These are phyloP conservation scores for Trichoderma reesei DNA, from an alignment of 495 filamentous ascomycete species.

Conservation along the genomic window DNA sequence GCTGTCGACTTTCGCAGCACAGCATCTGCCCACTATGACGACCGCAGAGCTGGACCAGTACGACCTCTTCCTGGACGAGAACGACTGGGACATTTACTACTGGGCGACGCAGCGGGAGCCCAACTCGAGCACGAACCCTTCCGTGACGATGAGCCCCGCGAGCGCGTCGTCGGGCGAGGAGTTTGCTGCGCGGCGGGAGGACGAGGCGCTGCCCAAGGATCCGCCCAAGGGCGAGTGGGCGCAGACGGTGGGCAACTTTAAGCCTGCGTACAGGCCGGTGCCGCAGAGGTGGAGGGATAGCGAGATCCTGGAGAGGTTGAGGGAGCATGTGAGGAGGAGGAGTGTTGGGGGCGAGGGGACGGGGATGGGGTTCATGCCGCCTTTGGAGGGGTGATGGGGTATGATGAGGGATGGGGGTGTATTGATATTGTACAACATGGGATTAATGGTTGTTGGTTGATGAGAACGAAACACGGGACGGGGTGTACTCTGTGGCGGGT, in stretches of 20 bases:
- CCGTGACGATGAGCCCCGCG: constrained; percentile 20
- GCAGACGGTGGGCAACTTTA: constrained; percentile 89
- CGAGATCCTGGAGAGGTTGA: constrained; percentile 64
- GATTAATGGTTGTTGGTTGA: too few relatives aligned
- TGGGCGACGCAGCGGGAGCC: constrained; percentile 91
- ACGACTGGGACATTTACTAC: constrained; percentile 99
- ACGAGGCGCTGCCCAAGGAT: constrained; percentile 17
- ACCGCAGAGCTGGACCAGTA: constrained; percentile 67
- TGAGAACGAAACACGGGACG: too few relatives aligned
- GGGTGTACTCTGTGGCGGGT: too few relatives aligned
- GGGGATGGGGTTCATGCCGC: constrained; percentile 42
- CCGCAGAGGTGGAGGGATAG: constrained; percentile 75
- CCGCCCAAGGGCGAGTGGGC: constrained; percentile 72
- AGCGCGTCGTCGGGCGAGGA: constrained; percentile 22
- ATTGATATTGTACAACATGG: too few relatives aligned
- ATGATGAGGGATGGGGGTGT: background rate
- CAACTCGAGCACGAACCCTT: constrained; percentile 4
- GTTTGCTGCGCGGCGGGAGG: constrained; percentile 17
- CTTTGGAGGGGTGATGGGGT: constrained; percentile 14
- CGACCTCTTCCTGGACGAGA: constrained; percentile 93
- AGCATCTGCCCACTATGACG: constrained; percentile 63
- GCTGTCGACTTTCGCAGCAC: constrained; percentile 88
- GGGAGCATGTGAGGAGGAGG: constrained; percentile 58
- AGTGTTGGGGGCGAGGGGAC: constrained; percentile 16
- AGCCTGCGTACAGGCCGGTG: constrained; percentile 86